Base-by-base conservation (phyloP, 306 rosid species). In the Inga oerstediana region DNA sequence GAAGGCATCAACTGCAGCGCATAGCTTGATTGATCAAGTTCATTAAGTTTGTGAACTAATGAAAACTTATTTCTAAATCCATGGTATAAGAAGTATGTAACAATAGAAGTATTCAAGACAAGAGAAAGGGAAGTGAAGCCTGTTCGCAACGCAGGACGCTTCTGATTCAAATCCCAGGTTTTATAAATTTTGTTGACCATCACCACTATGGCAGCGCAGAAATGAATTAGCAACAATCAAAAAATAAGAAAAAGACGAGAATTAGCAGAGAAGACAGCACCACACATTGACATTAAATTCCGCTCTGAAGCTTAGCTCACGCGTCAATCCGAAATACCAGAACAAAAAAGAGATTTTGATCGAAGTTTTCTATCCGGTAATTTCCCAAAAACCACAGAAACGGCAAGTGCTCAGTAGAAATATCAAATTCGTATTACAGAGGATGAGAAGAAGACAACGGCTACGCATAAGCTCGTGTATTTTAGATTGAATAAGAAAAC, bases 401-500 rank as follows among this genome's bases (percentile, higher is more conserved):
- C 2, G 2, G 35, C 34, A 82, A 79, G 61, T 79, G 39, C 78
- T 62, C 66, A 61, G 61, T 71, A 62, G 49, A 77, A 56, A 65
- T 45, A 75, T 45, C 13, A 7, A 9, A 37, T 14, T 56, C 77
- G 17, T 16, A 41, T 66, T 27, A 13, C 70, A 43, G 69, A 4
- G 59, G 48, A 20, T n/a, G 77, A 37, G 52, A 56, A 78, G 72
- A 68, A 82, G 39, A 80, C 66, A 64, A 72, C 79, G 65, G 82
- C 45, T 39, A 52, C 58, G 22, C n/a, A n/a, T 37, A 41, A 79
- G 35, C 30, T 52, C 46, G 48, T 51, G 51, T 15, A 44, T 71
- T 22, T 34, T 56, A 52, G n/a, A 78, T 79, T 35, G 61, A 14
- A 69, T 52, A 13, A 49, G 12, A 14, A 39, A 77, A 34, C n/a